Evolutionary conservation across 805 yeast species (phyloP).

Genomic region (Candida morakotiae): DNA sequence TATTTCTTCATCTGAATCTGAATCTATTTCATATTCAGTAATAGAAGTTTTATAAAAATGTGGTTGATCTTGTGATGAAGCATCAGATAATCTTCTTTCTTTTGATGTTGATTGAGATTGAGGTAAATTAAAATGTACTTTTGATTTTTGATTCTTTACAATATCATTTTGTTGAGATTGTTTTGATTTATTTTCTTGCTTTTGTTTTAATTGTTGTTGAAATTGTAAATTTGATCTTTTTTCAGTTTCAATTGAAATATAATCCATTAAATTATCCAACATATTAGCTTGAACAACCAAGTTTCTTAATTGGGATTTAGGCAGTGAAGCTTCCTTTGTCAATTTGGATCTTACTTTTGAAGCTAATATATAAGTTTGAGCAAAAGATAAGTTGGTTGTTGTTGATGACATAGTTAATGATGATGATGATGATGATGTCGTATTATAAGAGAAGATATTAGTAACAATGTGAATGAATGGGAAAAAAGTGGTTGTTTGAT

Average conservation of each 20-base stretch:
- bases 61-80: slow-evolving; percentile 12
- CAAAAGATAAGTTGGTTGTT: slow-evolving; percentile 23
- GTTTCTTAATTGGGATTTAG: slow-evolving; percentile 52
- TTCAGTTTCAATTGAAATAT: slow-evolving; percentile 29
- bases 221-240: slow-evolving; percentile 15
- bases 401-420: neutral
- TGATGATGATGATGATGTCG: no score
- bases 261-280: slow-evolving; percentile 61
- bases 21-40: slow-evolving; percentile 36
- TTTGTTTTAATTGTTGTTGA: slow-evolving; percentile 7
- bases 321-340: slow-evolving; percentile 55
- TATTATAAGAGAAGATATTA: no score
- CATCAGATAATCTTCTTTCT: slow-evolving; percentile 1
- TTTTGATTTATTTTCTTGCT: neutral
- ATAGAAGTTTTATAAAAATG: slow-evolving; percentile 24
- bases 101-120: slow-evolving; percentile 7
- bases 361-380: slow-evolving; percentile 59
- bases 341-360: slow-evolving; percentile 61
- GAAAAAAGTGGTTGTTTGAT: no score
- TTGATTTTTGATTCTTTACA: slow-evolving; percentile 5
- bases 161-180: neutral
- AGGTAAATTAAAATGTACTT: slow-evolving; percentile 9
- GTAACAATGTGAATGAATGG: no score
- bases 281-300: slow-evolving; percentile 70
- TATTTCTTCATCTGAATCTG: slow-evolving; percentile 19